Base-by-base conservation (phyloP, 2,329 filamentous ascomycete species). In the Aspergillus neotritici region DNA sequence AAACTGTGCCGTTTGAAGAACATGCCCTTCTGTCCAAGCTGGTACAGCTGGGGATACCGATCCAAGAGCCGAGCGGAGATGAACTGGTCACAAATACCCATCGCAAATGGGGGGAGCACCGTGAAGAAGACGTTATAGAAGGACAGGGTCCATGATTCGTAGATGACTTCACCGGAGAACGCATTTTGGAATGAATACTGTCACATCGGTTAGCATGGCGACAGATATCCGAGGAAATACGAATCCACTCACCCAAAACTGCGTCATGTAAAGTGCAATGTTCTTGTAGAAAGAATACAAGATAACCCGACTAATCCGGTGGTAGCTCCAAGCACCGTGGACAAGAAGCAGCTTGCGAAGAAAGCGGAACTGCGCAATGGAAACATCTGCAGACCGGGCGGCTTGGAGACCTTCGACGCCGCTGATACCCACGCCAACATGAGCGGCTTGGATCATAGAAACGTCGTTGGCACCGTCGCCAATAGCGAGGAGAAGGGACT, bases 111-210 rank as follows among this genome's bases (percentile, higher is more conserved):
- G 12, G 93, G 93, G 13, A 96, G 74, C 14, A 94, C 86, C 0
- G 93, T 98, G 72, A 94, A 98, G 65, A 98, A 86, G 65, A 98
- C 89, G 73, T 98, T 98, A 77, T 96, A 98, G 72, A 97, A 94
- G 6, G 91, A 95, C n/a, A 98, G 74, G 0, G 90, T 96, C 94
- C 94, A 98, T 8, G 93, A 97, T 70, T 98, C 93, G 77, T 90
- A 97, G 63, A 98, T 97, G 62, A 97, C 88, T 64, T 96, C 85
- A 40, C 93, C 93, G 1, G 91, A 97, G 68, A 97, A 98, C 53
- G 87, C 87, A 66, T 98, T 98, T 78, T 95, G 89, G 74, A 98
- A 98, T 0, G 89, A 87, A 69, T 93, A 97, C 86, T 90, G 47
- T 57, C 65, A 25, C 21, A 62, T 50, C 62, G 57, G 44, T 56